Base-by-base conservation (phyloP, 495 filamentous ascomycete genomes). In the Jackrogersella multiformis region DNA sequence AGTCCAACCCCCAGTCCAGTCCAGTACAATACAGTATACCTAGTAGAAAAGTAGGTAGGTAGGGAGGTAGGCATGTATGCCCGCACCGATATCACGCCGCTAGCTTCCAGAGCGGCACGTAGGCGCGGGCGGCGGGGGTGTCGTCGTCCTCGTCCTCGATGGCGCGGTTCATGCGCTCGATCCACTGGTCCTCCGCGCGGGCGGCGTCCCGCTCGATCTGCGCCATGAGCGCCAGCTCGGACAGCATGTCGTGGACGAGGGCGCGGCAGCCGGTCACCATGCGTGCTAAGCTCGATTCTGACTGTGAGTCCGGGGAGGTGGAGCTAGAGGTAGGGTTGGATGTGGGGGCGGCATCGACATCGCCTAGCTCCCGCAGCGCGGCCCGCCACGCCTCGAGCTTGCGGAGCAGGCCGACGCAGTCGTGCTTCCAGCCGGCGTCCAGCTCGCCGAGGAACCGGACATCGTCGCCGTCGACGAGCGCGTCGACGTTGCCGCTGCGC, bases 141-240 rank as follows among this genome's bases (percentile, higher is more conserved):
- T 68, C 64, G 51, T 71, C 64, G 35, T 68, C 74, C 9, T 72
- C 68, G 16, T 70, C 73, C 21, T 76, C 61, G 59, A 74, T 55
- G n/a, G 60, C 69, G 46, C 64, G 62, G 45, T 83, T 84, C 75
- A 83, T 80, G 44, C 42, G 58, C 61, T 70, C 74, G 48, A 85
- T 81, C 84, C 84, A 86, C 20, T 66, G 68, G 28, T 73, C 74
- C 71, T 86, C 84, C 16, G 74, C 70, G 12, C 61, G 64, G 35
- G 77, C 69, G 5, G 77, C 79, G 54, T 84, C 82, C 23, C 69
- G 62, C 71, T 85, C 80, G 32, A 85, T 80, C 63, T 73, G 66
- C 45, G 74, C 74, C 84, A 86, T 85, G 8, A 78, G 26, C 2
- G 61, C 61, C 41, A 86, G 73, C 68, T 85, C 84, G 16, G 66